Base-by-base conservation (phyloP, 202 grass and related monocot species). In the Setaria viridis region DNA sequence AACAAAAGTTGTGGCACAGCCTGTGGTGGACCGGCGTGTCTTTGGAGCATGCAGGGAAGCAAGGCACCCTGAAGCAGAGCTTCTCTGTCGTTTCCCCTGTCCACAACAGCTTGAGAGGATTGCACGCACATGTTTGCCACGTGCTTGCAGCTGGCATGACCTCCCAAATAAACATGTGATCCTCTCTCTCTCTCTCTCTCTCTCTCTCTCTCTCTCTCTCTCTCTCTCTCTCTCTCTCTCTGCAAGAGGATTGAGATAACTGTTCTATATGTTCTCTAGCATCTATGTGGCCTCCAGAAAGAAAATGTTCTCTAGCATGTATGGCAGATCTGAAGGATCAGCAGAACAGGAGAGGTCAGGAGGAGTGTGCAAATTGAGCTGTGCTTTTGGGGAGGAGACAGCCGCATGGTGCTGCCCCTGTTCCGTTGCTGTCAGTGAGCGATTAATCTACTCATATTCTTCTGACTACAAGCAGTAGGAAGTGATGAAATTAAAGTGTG, bases 121-220 rank as follows among this genome's bases (percentile, higher is more conserved):
- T 74, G 14, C 47, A 33, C 48, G 72, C 72, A 74, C 72, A 74
- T 74, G 49, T 55, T 74, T 54, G 72, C 72, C 72, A 74, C 72
- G 55, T 74, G 72, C 72, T 20, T 74, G 72, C 48, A 55, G 48
- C 58, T 62, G 3, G 21, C 72, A 55, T 51, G 12, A 32, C 5
- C 68, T 20, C 41, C 47, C 12, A 73, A 73, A 73, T 21, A 32
- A 50, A 50, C 70, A 72, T 72, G 70, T 72, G 70, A 49, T 32
- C 46, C 70, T 25, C 25, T 25, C 25, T 25, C 25, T 25, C 25
- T 25, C 25, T 25, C 25, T 25, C 25, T 25, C 25, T 25, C 25
- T 25, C 25, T 25, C 25, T 25, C 25, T 25, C 25, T 25, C 25
- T 25, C 25, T 25, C 25, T 25, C 25, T 25, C 25, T 25, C 25